Evolutionary conservation across 179 eudicot species (phyloP).

Genomic region (Heliamphora pulchella): DNA sequence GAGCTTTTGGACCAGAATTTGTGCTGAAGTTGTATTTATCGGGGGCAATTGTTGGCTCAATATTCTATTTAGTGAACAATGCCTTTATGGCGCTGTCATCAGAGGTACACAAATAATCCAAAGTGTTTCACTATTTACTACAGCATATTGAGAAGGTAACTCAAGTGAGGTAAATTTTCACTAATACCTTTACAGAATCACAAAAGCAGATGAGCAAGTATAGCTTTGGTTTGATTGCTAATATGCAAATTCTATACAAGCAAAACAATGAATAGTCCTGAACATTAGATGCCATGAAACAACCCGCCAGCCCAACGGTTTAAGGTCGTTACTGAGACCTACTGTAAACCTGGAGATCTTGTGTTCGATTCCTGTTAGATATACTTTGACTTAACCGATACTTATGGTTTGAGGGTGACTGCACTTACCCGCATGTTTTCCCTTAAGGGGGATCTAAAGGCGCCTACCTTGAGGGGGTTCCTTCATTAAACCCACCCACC

Average conservation of each 20-base stretch:
- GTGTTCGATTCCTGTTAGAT: no score
- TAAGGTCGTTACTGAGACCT: no score
- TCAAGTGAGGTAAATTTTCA: neutral
- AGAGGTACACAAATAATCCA: conserved; percentile 36
- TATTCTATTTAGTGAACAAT: conserved; percentile 68
- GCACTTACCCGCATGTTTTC: no score
- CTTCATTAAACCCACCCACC: no score
- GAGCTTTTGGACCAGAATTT: conserved; percentile 56
- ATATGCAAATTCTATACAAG: neutral
- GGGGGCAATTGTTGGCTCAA: conserved; percentile 74
- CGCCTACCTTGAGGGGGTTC: no score
- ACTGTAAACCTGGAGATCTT: no score
- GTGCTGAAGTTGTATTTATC: conserved; percentile 72
- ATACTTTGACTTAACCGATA: no score
- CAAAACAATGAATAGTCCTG: neutral
- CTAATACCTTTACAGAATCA: neutral
- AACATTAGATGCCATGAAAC: no score
- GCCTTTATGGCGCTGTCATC: conserved; percentile 35
- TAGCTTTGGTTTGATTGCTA: neutral
- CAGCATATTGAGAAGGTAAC: neutral
- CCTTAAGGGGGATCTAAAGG: no score
- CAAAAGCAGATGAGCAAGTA: neutral
- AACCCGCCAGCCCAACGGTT: no score
- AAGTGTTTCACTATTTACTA: neutral
- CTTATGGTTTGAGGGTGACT: no score